These are phyloP conservation scores for Lagenaria siceraria DNA, from an alignment of 306 rosid genomes.

Conservation along the genomic window DNA sequence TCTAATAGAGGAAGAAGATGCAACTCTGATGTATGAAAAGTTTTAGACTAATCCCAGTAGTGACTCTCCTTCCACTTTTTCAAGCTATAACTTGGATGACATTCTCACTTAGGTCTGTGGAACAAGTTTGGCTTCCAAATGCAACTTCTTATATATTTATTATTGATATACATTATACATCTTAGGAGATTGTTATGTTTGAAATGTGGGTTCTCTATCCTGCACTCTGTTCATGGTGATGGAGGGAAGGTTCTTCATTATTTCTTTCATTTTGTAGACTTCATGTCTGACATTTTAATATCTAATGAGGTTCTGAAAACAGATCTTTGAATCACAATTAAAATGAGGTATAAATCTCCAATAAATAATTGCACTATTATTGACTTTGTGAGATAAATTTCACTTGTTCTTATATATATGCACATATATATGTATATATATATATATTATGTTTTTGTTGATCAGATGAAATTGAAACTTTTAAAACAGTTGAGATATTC, in stretches of 20 bases:
- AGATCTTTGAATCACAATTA: not conserved
- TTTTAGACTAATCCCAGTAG: constrained; percentile 7
- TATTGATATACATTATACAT: not conserved
- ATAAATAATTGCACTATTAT: not conserved
- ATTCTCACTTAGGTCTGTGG: not conserved
- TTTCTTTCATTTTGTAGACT: not conserved
- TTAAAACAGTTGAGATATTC: too few relatives aligned
- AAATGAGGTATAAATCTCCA: not conserved
- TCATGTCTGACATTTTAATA: not conserved
- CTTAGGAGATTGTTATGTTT: not conserved
- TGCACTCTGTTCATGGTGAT: not conserved
- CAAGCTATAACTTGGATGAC: not conserved
- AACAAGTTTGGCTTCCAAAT: not conserved
- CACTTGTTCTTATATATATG: too few relatives aligned
- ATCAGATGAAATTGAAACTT: too few relatives aligned
- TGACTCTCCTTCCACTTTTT: not conserved
- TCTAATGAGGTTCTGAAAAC: not conserved
- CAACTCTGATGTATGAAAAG: not conserved
- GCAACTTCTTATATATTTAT: not conserved
- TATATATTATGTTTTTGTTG: too few relatives aligned
- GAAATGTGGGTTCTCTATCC: not conserved
- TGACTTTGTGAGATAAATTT: too few relatives aligned
- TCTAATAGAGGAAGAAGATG: not conserved
- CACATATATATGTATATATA: too few relatives aligned
- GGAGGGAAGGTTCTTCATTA: not conserved